These are phyloP conservation scores for Aspergillus tamarii DNA, from an alignment of 2,329 filamentous ascomycete species.

Conservation along the genomic window DNA sequence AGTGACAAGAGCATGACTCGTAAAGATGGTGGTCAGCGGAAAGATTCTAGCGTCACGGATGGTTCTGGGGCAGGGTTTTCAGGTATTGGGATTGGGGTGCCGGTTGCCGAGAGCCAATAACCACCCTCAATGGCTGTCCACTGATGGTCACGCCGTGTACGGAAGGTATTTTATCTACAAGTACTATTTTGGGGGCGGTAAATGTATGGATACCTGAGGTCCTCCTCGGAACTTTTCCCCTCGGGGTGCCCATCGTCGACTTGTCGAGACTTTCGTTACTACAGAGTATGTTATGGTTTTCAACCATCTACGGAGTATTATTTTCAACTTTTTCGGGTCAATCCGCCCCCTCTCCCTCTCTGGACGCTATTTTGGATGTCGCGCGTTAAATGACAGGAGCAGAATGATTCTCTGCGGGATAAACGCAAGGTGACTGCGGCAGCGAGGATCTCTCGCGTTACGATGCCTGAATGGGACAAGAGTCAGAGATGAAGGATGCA, in stretches of 20 bases:
- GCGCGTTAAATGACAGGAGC: not conserved
- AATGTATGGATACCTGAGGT: too few species aligned
- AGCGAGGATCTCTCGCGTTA: not conserved
- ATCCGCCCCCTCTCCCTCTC: not conserved
- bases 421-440: not conserved
- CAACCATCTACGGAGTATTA: not conserved
- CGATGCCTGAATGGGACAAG: not conserved
- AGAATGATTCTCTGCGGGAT: not conserved
- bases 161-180: too few species aligned
- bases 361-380: not conserved
- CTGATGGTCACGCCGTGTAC: too few species aligned
- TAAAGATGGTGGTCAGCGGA: not conserved
- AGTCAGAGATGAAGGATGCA: not conserved
- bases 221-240: not conserved
- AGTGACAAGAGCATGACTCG: not conserved
- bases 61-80: too few species aligned
- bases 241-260: too few species aligned
- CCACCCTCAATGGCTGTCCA: too few species aligned
- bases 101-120: too few species aligned
- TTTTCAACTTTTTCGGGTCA: not conserved
- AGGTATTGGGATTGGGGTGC: too few species aligned
- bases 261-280: not conserved
- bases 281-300: not conserved
- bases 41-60: too few species aligned
- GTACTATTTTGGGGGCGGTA: too few species aligned